These are phyloP conservation scores for Paraphaeosphaeria sporulosa DNA, from an alignment of 2,329 filamentous ascomycete genomes.

Conservation along the genomic window DNA sequence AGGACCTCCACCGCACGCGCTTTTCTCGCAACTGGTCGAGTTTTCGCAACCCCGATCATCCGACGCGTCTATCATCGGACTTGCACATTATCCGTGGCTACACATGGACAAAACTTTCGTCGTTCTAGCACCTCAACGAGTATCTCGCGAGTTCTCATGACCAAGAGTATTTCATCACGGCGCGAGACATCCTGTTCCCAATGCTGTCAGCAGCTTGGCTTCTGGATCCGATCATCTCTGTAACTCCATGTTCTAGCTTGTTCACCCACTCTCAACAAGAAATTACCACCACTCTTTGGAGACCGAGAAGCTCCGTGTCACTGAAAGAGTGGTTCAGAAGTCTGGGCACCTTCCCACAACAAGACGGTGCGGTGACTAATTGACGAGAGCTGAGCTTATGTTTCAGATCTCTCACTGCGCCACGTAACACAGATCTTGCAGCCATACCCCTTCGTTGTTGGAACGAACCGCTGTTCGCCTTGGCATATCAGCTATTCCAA, in stretches of 20 bases:
- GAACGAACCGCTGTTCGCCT: conserved; percentile 7
- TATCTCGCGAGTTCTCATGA: background rate
- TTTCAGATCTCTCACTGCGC: conserved; percentile 7
- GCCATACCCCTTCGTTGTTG: background rate
- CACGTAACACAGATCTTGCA: conserved; percentile 5
- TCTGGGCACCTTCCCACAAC: background rate
- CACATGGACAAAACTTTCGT: background rate
- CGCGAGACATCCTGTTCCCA: background rate
- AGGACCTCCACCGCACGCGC: background rate
- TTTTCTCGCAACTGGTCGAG: background rate
- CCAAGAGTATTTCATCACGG: background rate
- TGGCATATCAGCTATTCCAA: background rate
- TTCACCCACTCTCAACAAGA: background rate
- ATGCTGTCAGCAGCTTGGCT: background rate
- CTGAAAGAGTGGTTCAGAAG: background rate
- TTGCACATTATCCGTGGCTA: background rate
- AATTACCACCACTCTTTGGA: background rate
- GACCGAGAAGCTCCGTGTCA: background rate
- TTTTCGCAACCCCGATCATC: no score
- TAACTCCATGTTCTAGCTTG: background rate
- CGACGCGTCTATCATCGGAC: background rate
- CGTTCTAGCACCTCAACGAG: background rate
- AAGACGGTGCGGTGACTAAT: background rate
- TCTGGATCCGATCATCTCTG: background rate
- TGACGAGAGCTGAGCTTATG: background rate